These are phyloP conservation scores for Cucumis hystrix DNA, from an alignment of 306 rosid species.

Conservation along the genomic window DNA sequence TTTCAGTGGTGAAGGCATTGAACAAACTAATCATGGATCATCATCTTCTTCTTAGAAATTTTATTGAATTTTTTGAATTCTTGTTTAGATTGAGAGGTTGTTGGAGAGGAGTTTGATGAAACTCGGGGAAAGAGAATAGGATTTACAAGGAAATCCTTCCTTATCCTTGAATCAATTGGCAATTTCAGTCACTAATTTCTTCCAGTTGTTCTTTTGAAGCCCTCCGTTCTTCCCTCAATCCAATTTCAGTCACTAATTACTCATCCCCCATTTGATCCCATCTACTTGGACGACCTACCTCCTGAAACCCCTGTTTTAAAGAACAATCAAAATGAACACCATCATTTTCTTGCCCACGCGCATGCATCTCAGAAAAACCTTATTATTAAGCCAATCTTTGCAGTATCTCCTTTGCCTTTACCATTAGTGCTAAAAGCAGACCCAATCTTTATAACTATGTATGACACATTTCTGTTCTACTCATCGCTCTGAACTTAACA, in stretches of 20 bases:
- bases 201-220: constrained; percentile 42
- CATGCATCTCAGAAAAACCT: no score
- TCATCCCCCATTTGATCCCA: constrained; percentile 67
- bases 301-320: constrained; percentile 48
- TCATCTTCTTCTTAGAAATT: neutral
- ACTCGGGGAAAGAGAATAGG: neutral
- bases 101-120: neutral
- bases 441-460: no score
- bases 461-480: no score
- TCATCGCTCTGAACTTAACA: no score
- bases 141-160: neutral
- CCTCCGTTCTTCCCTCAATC: constrained; percentile 58
- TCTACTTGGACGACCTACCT: constrained; percentile 65
- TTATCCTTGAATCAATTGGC: neutral
- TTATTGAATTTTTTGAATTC: neutral
- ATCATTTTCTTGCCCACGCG: no score
- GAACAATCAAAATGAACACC: neutral
- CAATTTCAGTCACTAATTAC: constrained; percentile 44
- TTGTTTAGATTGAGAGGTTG: neutral
- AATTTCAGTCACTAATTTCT: constrained; percentile 18
- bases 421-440: no score
- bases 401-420: no score
- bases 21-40: constrained; percentile 26
- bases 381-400: no score
- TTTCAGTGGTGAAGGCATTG: constrained; percentile 23